A percentile compares a stretch with the other conserved stretches of the same genome.
Conservation (phyloP, 2,329 filamentous ascomycete species). For the Fusarium guadeloupense region DNA sequence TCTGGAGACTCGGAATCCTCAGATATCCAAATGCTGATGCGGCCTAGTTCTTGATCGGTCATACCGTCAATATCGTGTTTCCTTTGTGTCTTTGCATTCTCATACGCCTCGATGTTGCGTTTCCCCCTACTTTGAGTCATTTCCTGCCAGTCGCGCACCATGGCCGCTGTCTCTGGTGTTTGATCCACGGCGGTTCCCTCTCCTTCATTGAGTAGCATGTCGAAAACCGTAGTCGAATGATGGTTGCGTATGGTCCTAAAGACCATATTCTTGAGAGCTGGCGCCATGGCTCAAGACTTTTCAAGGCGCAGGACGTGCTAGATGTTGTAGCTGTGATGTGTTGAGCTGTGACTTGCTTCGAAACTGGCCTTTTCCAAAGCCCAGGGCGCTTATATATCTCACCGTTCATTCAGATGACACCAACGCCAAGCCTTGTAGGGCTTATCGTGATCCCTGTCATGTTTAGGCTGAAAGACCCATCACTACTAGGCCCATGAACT, state of each 20-base stretch:
- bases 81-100: neutral
- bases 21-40: constrained; percentile 7
- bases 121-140: neutral
- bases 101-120: neutral
- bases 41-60: constrained; percentile 3
- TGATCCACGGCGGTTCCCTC: neutral
- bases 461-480: too few relatives aligned
- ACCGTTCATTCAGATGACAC: too few relatives aligned
- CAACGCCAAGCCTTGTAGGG: too few relatives aligned
- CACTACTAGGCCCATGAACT: too few relatives aligned
- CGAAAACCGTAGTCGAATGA: neutral
- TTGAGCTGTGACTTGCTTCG: too few relatives aligned
- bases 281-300: constrained; percentile 5
- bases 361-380: too few relatives aligned
- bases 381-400: too few relatives aligned
- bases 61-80: neutral
- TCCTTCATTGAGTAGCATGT: neutral
- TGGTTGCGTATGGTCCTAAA: constrained; percentile 8
- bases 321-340: too few relatives aligned
- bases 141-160: constrained; percentile 3
- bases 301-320: too few relatives aligned
- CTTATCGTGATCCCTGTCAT: too few relatives aligned
- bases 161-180: constrained; percentile 1
- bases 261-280: constrained; percentile 1
- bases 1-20: neutral